phyloP scores from a whole-genome alignment of 495 filamentous ascomycete genomes.

The Aspergillus ostianus region DNA sequence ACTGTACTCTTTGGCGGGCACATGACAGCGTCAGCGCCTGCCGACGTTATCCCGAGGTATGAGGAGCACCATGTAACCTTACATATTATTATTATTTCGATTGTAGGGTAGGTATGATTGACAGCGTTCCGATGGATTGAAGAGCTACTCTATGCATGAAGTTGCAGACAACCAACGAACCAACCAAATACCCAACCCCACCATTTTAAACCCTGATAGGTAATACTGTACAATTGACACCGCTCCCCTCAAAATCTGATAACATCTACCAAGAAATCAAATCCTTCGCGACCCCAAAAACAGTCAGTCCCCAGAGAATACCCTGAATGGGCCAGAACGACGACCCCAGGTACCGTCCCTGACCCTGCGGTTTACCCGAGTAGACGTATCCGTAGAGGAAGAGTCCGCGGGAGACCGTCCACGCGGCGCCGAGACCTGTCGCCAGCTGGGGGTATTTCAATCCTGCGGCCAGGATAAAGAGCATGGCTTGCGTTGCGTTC shows the following conservation, averaged over 20 bases:
- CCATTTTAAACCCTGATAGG: too few relatives aligned
- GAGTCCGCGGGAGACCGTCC: conserved; percentile 53
- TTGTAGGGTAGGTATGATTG: too few relatives aligned
- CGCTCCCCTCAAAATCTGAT: too few relatives aligned
- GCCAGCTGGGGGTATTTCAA: conserved; percentile 56
- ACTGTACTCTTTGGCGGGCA: too few relatives aligned
- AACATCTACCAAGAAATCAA: conserved; percentile 21
- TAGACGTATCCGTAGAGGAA: conserved; percentile 63
- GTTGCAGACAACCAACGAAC: too few relatives aligned
- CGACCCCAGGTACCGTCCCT: conserved; percentile 42
- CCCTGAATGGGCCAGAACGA: conserved; percentile 43
- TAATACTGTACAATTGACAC: too few relatives aligned
- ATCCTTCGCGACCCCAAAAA: conserved; percentile 40
- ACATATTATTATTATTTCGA: too few relatives aligned
- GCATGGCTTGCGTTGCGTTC: conserved; percentile 56
- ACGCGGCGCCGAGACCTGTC: conserved; percentile 50
- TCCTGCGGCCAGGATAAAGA: conserved; percentile 56
- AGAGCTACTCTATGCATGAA: background rate
- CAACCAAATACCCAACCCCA: too few relatives aligned
- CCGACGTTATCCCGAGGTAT: too few relatives aligned
- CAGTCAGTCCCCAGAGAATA: conserved; percentile 45
- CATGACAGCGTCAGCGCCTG: too few relatives aligned
- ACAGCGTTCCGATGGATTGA: background rate
- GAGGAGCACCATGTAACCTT: too few relatives aligned
- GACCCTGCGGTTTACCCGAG: conserved; percentile 43